Conservation (phyloP, 345 rosid genomes). For the Melaleuca alternifolia region DNA sequence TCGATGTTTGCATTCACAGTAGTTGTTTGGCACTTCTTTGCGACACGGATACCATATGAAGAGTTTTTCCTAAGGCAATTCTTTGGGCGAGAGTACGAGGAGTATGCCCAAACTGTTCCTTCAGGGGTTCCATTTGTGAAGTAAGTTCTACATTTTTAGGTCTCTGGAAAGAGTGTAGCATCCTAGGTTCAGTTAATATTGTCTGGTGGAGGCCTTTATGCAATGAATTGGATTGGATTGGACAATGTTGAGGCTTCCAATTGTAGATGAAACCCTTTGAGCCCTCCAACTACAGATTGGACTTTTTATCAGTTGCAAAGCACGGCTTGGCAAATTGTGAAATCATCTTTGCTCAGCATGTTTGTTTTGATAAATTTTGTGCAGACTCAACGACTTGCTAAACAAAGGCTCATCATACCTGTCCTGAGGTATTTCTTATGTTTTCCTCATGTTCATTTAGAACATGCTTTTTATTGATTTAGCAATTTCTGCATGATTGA, state of each 20-base stretch:
- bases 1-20: constrained; percentile 21
- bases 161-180: not conserved
- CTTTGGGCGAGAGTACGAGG: constrained; percentile 3
- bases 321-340: not conserved
- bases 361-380: not conserved
- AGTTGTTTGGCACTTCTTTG: constrained; percentile 25
- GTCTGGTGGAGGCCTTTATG: not conserved
- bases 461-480: not conserved
- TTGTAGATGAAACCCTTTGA: not conserved
- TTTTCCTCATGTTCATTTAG: not conserved
- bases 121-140: constrained; percentile 11
- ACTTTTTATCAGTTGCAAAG: not conserved
- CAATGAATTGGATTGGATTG: not conserved
- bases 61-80: constrained; percentile 7
- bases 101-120: constrained; percentile 2
- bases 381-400: not conserved
- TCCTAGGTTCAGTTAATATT: not conserved
- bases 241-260: not conserved
- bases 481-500: not conserved
- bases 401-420: not conserved
- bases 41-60: constrained; percentile 7
- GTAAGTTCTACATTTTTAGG: not conserved
- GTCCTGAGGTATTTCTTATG: not conserved
- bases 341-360: not conserved
- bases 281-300: not conserved